Conservation (phyloP, 225 moss, liverwort and hornwort species). For the Takakia lepidozioides region DNA sequence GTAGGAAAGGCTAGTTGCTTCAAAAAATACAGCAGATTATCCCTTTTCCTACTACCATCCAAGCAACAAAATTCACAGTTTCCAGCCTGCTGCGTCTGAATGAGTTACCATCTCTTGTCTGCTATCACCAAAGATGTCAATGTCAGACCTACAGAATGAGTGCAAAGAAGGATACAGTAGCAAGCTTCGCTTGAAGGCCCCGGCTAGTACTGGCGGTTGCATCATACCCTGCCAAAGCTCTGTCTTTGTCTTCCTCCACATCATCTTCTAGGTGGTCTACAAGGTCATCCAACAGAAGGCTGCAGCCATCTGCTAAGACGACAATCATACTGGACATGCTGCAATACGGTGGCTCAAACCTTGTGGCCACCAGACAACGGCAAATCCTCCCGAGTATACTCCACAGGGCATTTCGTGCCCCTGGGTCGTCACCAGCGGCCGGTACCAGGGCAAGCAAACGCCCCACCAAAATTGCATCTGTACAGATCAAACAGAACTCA, state of each 20-base stretch:
- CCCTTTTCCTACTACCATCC: background rate
- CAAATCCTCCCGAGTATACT: constrained; percentile 73
- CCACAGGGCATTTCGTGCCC: constrained; percentile 89
- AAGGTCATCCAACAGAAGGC: constrained; percentile 65
- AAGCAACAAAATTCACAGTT: background rate
- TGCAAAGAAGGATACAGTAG: constrained; percentile 61
- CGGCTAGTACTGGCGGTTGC: constrained; percentile 39
- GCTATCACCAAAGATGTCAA: too few species aligned
- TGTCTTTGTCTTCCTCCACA: constrained; percentile 59
- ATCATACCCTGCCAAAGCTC: constrained; percentile 32
- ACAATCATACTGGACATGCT: constrained; percentile 32
- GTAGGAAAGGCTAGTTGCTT: background rate
- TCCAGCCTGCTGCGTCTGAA: background rate
- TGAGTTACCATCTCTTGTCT: too few species aligned
- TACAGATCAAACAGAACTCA: background rate
- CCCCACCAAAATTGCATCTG: constrained; percentile 55
- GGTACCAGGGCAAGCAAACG: constrained; percentile 62
- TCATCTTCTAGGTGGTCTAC: constrained; percentile 72
- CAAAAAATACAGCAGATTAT: background rate
- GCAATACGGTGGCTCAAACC: constrained; percentile 14
- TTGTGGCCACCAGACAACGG: constrained; percentile 28
- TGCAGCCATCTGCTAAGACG: constrained; percentile 64
- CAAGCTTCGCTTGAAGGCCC: constrained; percentile 70
- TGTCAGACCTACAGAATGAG: too few species aligned
- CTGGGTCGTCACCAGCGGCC: constrained; percentile 72